Evolutionary conservation across 2,329 filamentous ascomycete species (phyloP).

Genomic region (Colletotrichum lindemuthianum): DNA sequence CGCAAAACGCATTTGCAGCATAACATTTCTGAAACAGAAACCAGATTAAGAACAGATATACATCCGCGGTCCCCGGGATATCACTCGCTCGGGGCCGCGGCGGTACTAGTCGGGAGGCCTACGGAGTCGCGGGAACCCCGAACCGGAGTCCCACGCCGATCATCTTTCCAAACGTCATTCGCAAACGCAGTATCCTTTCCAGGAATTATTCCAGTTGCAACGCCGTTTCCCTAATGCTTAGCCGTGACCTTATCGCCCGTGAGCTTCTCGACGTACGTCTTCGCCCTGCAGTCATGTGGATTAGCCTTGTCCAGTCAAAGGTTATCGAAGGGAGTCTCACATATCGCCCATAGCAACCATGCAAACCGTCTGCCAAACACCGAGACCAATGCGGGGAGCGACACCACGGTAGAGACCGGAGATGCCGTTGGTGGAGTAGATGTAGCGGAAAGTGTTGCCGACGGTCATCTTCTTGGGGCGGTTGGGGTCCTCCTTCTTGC

Average conservation of each 20-base stretch:
- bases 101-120: slow-evolving; percentile 7
- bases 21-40: slow-evolving; percentile 19
- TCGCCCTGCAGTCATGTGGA: slow-evolving; percentile 60
- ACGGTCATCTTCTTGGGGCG: slow-evolving; percentile 99
- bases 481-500: slow-evolving; percentile 97
- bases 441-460: slow-evolving; percentile 84
- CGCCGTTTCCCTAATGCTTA: slow-evolving; percentile 69
- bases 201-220: slow-evolving; percentile 39
- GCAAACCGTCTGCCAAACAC: slow-evolving; percentile 99
- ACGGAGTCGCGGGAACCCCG: slow-evolving; percentile 12
- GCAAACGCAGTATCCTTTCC: slow-evolving; percentile 26
- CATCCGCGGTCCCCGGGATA: slow-evolving; percentile 28
- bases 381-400: slow-evolving; percentile 89
- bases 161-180: slow-evolving; percentile 10
- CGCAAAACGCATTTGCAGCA: slow-evolving; percentile 13
- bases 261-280: slow-evolving; percentile 73
- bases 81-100: slow-evolving; percentile 29
- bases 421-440: slow-evolving; percentile 88
- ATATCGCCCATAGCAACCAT: slow-evolving; percentile 99
- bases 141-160: slow-evolving; percentile 15
- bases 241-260: slow-evolving; percentile 72
- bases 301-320: slow-evolving; percentile 38
- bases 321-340: slow-evolving; percentile 63
- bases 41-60: slow-evolving; percentile 29
- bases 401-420: slow-evolving; percentile 97